These are phyloP conservation scores for Heritiera littoralis DNA, from an alignment of 345 rosid species.

Conservation along the genomic window DNA sequence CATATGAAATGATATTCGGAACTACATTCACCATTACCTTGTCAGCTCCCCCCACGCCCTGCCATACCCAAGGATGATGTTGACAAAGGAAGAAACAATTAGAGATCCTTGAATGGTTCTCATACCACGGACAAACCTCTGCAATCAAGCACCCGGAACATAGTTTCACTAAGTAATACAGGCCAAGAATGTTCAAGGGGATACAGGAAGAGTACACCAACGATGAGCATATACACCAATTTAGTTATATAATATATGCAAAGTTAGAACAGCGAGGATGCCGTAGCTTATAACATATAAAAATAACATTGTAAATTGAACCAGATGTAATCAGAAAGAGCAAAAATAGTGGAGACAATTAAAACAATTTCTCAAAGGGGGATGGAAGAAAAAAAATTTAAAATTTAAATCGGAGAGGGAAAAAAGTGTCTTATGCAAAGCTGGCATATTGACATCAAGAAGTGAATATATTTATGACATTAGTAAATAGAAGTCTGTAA, in stretches of 20 bases:
- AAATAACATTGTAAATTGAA: background rate
- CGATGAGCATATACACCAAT: background rate
- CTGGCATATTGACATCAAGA: background rate
- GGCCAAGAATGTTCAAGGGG: background rate
- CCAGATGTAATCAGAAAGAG: slow-evolving; percentile 8
- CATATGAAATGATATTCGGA: background rate
- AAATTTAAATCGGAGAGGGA: background rate
- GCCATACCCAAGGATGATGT: slow-evolving; percentile 79
- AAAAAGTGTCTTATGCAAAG: background rate
- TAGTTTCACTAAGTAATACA: background rate
- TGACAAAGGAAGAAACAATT: slow-evolving; percentile 80
- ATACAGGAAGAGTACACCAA: background rate
- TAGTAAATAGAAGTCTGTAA: background rate
- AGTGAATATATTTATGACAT: background rate
- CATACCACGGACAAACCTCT: slow-evolving; percentile 74
- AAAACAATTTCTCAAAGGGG: background rate
- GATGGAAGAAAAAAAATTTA: background rate
- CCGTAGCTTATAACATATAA: background rate
- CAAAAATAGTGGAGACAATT: background rate
- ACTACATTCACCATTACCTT: slow-evolving; percentile 43
- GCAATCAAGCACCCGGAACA: slow-evolving; percentile 40
- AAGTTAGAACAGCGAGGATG: background rate
- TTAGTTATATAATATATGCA: background rate
- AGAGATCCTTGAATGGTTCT: slow-evolving; percentile 93
- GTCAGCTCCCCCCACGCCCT: slow-evolving; percentile 73